These are phyloP conservation scores for Suhomyces tanzawaensis DNA, from an alignment of 805 yeast genomes.

Conservation along the genomic window DNA sequence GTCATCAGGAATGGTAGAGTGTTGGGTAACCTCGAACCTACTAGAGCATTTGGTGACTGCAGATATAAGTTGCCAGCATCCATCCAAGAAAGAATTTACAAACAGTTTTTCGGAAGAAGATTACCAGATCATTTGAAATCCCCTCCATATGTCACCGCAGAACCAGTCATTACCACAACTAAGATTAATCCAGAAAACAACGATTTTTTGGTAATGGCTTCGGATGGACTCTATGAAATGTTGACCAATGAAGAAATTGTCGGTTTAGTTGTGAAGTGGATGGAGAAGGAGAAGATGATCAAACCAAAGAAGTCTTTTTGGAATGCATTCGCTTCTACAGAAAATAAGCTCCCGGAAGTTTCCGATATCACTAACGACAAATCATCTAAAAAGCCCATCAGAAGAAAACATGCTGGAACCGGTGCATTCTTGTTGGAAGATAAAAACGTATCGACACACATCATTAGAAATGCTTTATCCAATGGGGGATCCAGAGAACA, in stretches of 20 bases:
- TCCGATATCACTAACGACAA: slow-evolving; percentile 58
- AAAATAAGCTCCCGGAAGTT: slow-evolving; percentile 59
- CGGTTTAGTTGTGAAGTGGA: slow-evolving; percentile 90
- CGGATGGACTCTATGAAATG: slow-evolving; percentile 93
- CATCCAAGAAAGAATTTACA: slow-evolving; percentile 69
- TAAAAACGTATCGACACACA: slow-evolving; percentile 85
- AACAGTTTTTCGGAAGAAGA: slow-evolving; percentile 76
- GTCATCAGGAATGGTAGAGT: slow-evolving; percentile 86
- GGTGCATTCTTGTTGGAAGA: slow-evolving; percentile 67
- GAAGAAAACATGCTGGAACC: slow-evolving; percentile 45
- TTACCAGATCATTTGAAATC: slow-evolving; percentile 73
- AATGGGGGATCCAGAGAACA: slow-evolving; percentile 86
- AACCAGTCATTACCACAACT: slow-evolving; percentile 85
- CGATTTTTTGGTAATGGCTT: slow-evolving; percentile 87
- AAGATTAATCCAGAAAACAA: slow-evolving; percentile 66
- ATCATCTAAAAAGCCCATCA: slow-evolving; percentile 71
- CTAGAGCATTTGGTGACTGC: slow-evolving; percentile 97
- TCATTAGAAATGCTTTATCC: slow-evolving; percentile 87
- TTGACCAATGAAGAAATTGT: slow-evolving; percentile 90
- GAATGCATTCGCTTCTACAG: slow-evolving; percentile 40
- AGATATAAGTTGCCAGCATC: slow-evolving; percentile 81
- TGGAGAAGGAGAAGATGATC: slow-evolving; percentile 67
- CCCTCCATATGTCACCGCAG: slow-evolving; percentile 98
- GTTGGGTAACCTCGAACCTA: slow-evolving; percentile 89
- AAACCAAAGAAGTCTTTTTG: slow-evolving; percentile 50